Evolutionary conservation across 164 flowering plant genomes (phyloP).

Genomic region (Liquidambar formosana): DNA sequence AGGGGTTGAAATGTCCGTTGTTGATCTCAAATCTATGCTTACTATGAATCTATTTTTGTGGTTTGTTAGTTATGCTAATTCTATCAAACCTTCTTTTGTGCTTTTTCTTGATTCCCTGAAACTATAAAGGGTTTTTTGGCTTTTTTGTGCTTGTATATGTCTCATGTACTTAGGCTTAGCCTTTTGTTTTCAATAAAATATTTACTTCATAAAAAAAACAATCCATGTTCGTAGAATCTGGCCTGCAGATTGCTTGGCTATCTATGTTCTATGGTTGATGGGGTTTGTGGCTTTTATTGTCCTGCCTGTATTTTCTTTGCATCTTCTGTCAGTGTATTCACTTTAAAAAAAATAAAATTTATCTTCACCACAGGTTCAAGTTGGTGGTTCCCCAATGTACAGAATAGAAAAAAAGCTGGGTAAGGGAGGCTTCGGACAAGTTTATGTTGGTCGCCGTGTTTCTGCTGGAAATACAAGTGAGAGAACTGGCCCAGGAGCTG

Average conservation of each 20-base stretch:
- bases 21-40: too few species aligned
- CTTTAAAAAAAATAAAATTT: neutral
- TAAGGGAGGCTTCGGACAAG: slow-evolving; percentile 68
- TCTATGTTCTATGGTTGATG: neutral
- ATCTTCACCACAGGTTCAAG: slow-evolving; percentile 32
- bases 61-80: too few species aligned
- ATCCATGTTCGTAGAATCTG: neutral
- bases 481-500: slow-evolving; percentile 41
- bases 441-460: slow-evolving; percentile 55
- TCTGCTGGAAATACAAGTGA: slow-evolving; percentile 22
- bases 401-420: slow-evolving; percentile 58
- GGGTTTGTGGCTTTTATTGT: neutral
- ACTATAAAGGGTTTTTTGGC: too few species aligned
- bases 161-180: too few species aligned
- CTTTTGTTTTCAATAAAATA: too few species aligned
- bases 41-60: too few species aligned
- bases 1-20: too few species aligned
- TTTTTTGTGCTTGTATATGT: too few species aligned
- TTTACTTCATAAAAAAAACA: neutral
- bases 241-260: neutral
- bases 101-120: too few species aligned
- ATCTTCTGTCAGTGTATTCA: neutral
- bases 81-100: too few species aligned
- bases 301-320: neutral
- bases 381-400: slow-evolving; percentile 53